Percentiles rank a stretch among this genome's conserved stretches.
These are phyloP conservation scores for Pythium monospermum DNA, from an alignment of 352 stramenopile species.

Conservation along the genomic window DNA sequence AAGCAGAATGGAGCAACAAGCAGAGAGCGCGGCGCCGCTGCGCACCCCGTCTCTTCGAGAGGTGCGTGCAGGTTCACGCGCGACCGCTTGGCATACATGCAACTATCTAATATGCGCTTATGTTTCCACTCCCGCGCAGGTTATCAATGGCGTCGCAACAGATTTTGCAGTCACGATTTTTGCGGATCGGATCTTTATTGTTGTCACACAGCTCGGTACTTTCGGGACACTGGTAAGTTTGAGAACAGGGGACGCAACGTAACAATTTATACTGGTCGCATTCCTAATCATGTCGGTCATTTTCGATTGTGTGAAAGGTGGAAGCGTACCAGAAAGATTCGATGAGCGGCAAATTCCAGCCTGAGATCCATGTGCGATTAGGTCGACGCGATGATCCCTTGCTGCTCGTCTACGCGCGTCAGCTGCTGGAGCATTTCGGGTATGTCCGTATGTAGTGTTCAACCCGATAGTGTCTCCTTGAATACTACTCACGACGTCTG, in stretches of 20 bases:
- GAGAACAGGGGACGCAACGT: too few relatives aligned
- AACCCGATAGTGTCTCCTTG: too few relatives aligned
- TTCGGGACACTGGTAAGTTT: slow-evolving; percentile 68
- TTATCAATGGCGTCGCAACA: slow-evolving; percentile 68
- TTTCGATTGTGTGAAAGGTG: slow-evolving; percentile 37
- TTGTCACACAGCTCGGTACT: slow-evolving; percentile 71
- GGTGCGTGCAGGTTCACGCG: neutral
- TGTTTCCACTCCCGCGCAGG: too few relatives aligned
- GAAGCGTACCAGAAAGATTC: slow-evolving; percentile 71
- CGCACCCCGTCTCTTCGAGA: neutral
- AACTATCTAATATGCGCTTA: too few relatives aligned
- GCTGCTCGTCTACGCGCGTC: slow-evolving; percentile 74
- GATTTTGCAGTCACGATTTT: slow-evolving; percentile 77
- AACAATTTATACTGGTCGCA: too few relatives aligned
- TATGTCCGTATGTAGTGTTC: slow-evolving; percentile 22
- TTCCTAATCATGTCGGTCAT: too few relatives aligned
- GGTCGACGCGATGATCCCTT: slow-evolving; percentile 76
- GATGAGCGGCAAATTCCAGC: slow-evolving; percentile 72
- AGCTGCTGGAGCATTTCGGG: slow-evolving; percentile 84
- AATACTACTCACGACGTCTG: neutral
- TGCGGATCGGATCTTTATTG: slow-evolving; percentile 76
- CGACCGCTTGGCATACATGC: too few relatives aligned
- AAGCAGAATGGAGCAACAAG: neutral
- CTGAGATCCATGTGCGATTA: slow-evolving; percentile 72
- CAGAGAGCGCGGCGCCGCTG: neutral